phyloP scores from a whole-genome alignment of 192 early-diverging fungal genomes.

The Podila minutissima region DNA sequence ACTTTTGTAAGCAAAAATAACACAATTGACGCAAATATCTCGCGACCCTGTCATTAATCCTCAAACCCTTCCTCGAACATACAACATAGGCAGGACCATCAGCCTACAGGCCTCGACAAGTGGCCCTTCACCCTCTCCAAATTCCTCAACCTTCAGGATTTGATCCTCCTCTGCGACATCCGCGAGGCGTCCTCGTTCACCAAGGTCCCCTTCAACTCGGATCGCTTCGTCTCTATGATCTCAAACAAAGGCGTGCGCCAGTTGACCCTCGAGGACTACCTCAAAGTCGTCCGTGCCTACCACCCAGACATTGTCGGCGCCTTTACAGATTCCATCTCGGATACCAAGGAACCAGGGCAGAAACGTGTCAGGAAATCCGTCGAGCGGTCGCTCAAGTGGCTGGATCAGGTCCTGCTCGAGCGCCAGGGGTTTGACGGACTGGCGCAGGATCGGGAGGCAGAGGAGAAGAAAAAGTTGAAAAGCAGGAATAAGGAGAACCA shows the following conservation, averaged over 20 bases:
- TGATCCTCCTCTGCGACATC: slow-evolving; percentile 59
- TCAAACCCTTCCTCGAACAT: not conserved
- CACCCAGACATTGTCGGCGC: slow-evolving; percentile 56
- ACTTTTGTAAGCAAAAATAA: slow-evolving; percentile 19
- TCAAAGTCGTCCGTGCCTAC: slow-evolving; percentile 51
- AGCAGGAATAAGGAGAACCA: not conserved
- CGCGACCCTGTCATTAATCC: not conserved
- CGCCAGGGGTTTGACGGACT: slow-evolving; percentile 31
- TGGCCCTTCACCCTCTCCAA: slow-evolving; percentile 43
- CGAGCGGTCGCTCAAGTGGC: slow-evolving; percentile 55
- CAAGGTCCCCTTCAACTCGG: slow-evolving; percentile 56
- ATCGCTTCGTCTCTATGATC: slow-evolving; percentile 59
- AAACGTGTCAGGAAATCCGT: slow-evolving; percentile 55
- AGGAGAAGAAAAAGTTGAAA: slow-evolving; percentile 42
- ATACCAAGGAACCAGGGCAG: slow-evolving; percentile 40
- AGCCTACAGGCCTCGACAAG: slow-evolving; percentile 27
- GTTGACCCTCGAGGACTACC: slow-evolving; percentile 57
- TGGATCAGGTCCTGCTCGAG: slow-evolving; percentile 49
- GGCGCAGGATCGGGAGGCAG: slow-evolving; percentile 19
- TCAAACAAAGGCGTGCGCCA: slow-evolving; percentile 64
- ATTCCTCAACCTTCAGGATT: slow-evolving; percentile 56
- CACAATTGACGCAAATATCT: too few species aligned
- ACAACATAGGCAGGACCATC: slow-evolving; percentile 29
- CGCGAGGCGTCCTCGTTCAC: slow-evolving; percentile 54
- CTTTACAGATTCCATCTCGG: slow-evolving; percentile 55